These are phyloP conservation scores for Claviceps pazoutovae DNA, from an alignment of 2,329 filamentous ascomycete genomes.

Conservation along the genomic window DNA sequence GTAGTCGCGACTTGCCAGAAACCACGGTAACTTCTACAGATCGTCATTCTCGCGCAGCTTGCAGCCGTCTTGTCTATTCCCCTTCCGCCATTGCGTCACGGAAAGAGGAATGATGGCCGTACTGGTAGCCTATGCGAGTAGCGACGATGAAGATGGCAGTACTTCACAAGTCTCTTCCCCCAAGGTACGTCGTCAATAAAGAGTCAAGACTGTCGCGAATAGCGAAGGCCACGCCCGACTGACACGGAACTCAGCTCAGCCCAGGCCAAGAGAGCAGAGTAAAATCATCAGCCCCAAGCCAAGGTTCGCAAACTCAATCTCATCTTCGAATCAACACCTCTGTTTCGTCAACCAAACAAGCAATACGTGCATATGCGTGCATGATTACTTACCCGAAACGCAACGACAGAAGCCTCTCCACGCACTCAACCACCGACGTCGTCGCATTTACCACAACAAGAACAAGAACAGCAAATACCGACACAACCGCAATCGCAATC, in stretches of 20 bases:
- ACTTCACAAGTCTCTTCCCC: not conserved
- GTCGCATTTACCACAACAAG: not conserved
- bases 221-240: not conserved
- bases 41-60: not conserved
- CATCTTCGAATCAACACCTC: not conserved
- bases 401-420: not conserved
- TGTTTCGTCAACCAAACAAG: not conserved
- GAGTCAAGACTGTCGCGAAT: not conserved
- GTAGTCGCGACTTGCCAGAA: not conserved
- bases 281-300: not conserved
- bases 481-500: not conserved
- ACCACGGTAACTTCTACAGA: no score
- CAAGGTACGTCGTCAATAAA: not conserved
- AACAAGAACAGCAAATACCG: not conserved
- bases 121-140: slow-evolving; percentile 37
- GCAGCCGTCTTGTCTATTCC: not conserved
- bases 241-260: not conserved
- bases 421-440: not conserved
- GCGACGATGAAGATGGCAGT: slow-evolving; percentile 32
- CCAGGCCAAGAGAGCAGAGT: not conserved
- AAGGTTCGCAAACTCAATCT: not conserved
- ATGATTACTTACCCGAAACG: not conserved
- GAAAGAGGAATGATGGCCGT: slow-evolving; percentile 21
- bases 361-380: not conserved
- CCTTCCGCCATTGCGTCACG: not conserved